Base-by-base conservation (phyloP, 345 rosid species). In the Zanthoxylum bungeanum region DNA sequence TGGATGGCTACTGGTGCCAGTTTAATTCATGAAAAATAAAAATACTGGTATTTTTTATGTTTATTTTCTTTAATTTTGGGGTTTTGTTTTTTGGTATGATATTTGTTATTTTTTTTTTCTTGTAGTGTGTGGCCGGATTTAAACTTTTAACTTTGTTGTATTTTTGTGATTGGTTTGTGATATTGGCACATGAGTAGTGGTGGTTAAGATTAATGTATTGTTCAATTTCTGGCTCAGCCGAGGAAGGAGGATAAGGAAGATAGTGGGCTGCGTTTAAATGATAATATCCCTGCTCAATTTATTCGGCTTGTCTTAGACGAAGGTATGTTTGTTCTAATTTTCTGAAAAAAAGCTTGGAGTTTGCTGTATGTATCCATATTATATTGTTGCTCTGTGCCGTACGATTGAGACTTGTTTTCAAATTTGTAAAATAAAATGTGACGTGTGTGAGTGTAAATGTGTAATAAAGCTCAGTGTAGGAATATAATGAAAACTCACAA, bases 231-330 rank as follows among this genome's bases (percentile, higher is more conserved):
- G 87, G 85, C 69, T 56, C 77, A 52, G 76, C 68, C 40, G 62
- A 85, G 73, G 62, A 69, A 80, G 75, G 85, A 80, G 33, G 83
- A 81, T 51, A 50, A 71, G 76, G 73, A 56, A 21, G 22, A 39
- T 3, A 37, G 9, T 51, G 84, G 78, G 46, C 76, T 72, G 0
- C 75, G 79, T 5, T 73, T 89, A 50, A 89, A 89, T 71, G 81
- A 77, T 30, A 60, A 87, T 57, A 87, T 89, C 44, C 71, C 44
- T 28, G 86, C 82, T 40, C 70, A 11, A 17, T 22, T 55, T 74
- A 81, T 89, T 31, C 78, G 94, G 79, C 79, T 89, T 27, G 92
- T 87, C 53, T 61, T 34, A 6, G 92, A 80, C 5, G 85, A 84
- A 42, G 92, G 94, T 89, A 80, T 0, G 30, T 49, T 27, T 71